phyloP scores from a whole-genome alignment of 208 protist genomes.

The Trypanosoma conorhini region DNA sequence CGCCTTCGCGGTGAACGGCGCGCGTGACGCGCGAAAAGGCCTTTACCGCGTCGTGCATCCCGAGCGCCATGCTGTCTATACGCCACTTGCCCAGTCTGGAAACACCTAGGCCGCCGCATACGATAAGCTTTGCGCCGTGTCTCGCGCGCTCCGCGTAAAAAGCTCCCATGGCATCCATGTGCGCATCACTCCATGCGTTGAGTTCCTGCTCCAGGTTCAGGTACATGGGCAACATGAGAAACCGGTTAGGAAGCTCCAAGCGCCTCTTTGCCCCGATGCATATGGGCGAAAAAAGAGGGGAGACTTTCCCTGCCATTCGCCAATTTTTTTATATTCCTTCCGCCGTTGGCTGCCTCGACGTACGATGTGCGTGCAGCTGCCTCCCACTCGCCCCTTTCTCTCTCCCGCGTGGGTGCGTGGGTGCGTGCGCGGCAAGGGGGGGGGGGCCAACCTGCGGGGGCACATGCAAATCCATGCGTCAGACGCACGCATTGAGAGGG shows the following conservation, averaged over 20 bases:
- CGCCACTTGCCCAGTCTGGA: slow-evolving; percentile 80
- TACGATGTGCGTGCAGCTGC: not conserved
- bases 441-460: not conserved
- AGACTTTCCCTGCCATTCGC: slow-evolving; percentile 5
- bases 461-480: not conserved
- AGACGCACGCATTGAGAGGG: not conserved
- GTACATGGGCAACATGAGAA: slow-evolving; percentile 87
- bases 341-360: not conserved
- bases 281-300: slow-evolving; percentile 65
- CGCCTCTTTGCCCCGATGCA: slow-evolving; percentile 30
- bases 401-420: too few relatives aligned
- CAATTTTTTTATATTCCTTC: not conserved
- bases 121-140: slow-evolving; percentile 86
- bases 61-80: slow-evolving; percentile 76
- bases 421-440: too few relatives aligned
- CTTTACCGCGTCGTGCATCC: slow-evolving; percentile 69
- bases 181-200: slow-evolving; percentile 42
- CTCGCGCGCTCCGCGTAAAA: slow-evolving; percentile 87
- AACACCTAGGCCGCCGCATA: slow-evolving; percentile 87
- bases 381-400: not conserved
- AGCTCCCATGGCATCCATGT: slow-evolving; percentile 74
- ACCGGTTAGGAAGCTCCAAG: slow-evolving; percentile 72
- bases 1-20: slow-evolving; percentile 85
- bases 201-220: slow-evolving; percentile 85
- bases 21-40: slow-evolving; percentile 76